Evolutionary conservation across 495 filamentous ascomycete species (phyloP).

Genomic region (Aspergillus haitiensis): DNA sequence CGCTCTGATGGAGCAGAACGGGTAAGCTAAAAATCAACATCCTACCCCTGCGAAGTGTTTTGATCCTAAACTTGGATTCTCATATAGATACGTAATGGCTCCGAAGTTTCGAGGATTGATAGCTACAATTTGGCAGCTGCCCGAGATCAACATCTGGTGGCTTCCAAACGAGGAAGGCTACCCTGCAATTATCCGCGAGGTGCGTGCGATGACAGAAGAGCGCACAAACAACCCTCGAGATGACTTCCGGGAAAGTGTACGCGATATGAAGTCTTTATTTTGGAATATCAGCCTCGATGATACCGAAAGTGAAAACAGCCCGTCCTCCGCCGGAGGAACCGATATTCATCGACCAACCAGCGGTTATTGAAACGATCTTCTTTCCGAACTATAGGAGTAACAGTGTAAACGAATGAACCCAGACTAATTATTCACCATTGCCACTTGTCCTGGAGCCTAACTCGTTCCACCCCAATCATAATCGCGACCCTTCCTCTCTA

Average conservation of each 20-base stretch:
- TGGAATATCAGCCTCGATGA: constrained; percentile 47
- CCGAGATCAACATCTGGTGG: constrained; percentile 78
- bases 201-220: constrained; percentile 76
- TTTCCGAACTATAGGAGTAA: background rate
- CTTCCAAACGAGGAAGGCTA: constrained; percentile 78
- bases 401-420: background rate
- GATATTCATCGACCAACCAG: constrained; percentile 14
- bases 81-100: constrained; percentile 76
- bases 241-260: constrained; percentile 63
- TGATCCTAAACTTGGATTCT: constrained; percentile 2
- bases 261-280: constrained; percentile 76
- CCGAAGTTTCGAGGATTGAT: constrained; percentile 70
- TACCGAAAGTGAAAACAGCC: constrained; percentile 34
- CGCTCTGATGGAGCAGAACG: constrained; percentile 73
- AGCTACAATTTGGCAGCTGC: constrained; percentile 67
- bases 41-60: background rate
- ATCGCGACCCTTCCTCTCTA: background rate
- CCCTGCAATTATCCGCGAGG: constrained; percentile 66
- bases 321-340: constrained; percentile 18
- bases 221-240: constrained; percentile 62
- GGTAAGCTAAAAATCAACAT: constrained; percentile 57
- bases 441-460: background rate
- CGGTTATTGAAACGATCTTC: background rate
- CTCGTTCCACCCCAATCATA: background rate
- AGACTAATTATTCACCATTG: too few species aligned